Base-by-base conservation (phyloP, 2,329 filamentous ascomycete genomes). In the Waltergamsia citrina region DNA sequence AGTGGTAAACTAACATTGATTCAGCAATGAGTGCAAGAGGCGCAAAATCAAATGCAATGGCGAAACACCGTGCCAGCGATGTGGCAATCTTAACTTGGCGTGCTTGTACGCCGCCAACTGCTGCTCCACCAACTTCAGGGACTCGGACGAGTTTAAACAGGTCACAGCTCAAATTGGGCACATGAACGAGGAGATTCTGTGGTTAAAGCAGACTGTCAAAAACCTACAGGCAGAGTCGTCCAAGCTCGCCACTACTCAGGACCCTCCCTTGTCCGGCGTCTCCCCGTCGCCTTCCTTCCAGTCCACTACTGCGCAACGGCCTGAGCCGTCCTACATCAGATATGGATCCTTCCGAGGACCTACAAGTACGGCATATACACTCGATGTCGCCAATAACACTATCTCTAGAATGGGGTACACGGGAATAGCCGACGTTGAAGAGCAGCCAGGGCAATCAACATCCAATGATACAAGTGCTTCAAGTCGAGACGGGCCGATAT, bases 341-440 rank as follows among this genome's bases (percentile, higher is more conserved):
- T 74, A 71, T 38, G 74, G 77, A 4, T 71, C 74, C 17, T 94
- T 92, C 51, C 79, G 84, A 37, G 88, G 87, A 1, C 85, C 86
- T 1, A 94, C 86, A 1, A 94, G 85, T 57, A 81, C 78, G 30
- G 78, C 81, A 3, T 94, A 88, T 57, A 88, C 82, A 43, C 73
- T 94, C 20, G 84, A 90, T 42, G 80, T 94, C 11, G 87, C 88
- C 23, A 88, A 86, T 54, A 85, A 75, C 34, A 94, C 87, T 32
- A 68, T 94, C 24, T 81, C 87, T 49, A 88, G 80, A 39, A 94
- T 94, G 84, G 87, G 87, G 4, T 92, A 93, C 49, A 78, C 76
- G 19, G 73, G 68, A 2, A 61, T 75, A 3, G 71, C 71, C 2
- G 78, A 80, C 32, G 62, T 54, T 3, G 63, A 72, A n/a, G 27